Evolutionary conservation across 768 basidiomycete species (phyloP), one percentile per base, ranked within the genome.

Genomic region (Tulasnella sp.): DNA sequence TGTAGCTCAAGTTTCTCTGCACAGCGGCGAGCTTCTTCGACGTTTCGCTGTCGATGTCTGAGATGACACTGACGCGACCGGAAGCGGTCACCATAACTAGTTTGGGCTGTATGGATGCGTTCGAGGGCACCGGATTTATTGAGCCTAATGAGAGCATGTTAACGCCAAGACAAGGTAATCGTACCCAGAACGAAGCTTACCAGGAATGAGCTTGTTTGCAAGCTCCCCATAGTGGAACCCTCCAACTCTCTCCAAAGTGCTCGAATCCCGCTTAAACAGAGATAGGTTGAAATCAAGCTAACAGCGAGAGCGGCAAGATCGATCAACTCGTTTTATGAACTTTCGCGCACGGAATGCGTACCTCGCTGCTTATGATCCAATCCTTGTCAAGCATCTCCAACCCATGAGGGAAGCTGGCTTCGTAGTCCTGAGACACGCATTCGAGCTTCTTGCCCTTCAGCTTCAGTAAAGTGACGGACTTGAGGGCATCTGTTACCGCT

Each of bases 401-500:
- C 40, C 83, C 82, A 6, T 90, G 82, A 3, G 94, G 91, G 84
- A 89, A 92, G 64, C 92, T 79, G 6, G 92, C 87, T 0, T 86
- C 84, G 78, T 89, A 91, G 78, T 96, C 91, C 75, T 86, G 86
- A 9, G 90, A 91, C 16, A 90, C 79, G 37, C 84, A 83, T 39
- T 83, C 78, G 4, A 90, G 77, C 73, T 81, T 83, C 3, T 78
- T 80, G 14, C 80, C 81, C 1, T 76, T 74, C 67, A 90, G 78
- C 71, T 84, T 84, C 37, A 95, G 81, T 34, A 93, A 75, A 2
- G 92, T 89, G 19, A 95, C 83, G 0, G 93, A 94, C 77, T 86
- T 87, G 34, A 95, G 85, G 8, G 89, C 87, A 77, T 97, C 95
- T 40, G 91, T 91, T n/a, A 88, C 84, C 19, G 91, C 80, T 32